These are phyloP conservation scores for Cladorrhinum sp. DNA, from an alignment of 2,329 filamentous ascomycete species.

Conservation along the genomic window DNA sequence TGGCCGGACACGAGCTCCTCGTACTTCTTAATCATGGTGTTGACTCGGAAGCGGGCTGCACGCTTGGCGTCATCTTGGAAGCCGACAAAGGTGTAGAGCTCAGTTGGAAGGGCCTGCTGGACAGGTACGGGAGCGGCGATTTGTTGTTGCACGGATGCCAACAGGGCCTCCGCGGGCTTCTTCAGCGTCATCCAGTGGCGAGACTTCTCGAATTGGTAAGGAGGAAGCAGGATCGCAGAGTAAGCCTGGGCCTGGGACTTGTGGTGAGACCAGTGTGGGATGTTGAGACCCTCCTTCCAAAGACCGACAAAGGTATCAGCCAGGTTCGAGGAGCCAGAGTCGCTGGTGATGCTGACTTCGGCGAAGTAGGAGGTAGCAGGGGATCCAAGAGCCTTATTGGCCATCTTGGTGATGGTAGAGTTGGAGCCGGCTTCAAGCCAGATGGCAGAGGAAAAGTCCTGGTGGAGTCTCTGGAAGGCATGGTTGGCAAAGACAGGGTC, in stretches of 20 bases:
- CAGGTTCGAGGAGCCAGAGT: constrained; percentile 21
- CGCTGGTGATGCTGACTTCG: constrained; percentile 25
- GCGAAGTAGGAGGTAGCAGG: constrained; percentile 23
- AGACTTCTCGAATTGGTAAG: constrained; percentile 41
- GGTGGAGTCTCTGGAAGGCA: constrained; percentile 37
- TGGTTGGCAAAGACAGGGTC: constrained; percentile 44
- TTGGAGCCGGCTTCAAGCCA: constrained; percentile 44
- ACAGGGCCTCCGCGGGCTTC: too few relatives aligned
- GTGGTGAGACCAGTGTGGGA: constrained; percentile 39
- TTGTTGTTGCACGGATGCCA: too few relatives aligned
- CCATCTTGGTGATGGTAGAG: constrained; percentile 37
- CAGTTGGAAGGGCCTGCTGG: too few relatives aligned
- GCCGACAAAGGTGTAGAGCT: too few relatives aligned
- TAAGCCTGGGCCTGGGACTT: constrained; percentile 28
- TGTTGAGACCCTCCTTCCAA: constrained; percentile 39
- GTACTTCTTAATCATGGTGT: neutral
- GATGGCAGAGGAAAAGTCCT: constrained; percentile 28
- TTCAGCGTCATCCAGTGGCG: too few relatives aligned
- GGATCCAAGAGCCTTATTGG: constrained; percentile 27
- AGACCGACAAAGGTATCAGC: constrained; percentile 31
- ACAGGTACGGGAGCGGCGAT: constrained; percentile 27
- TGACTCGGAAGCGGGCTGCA: neutral
- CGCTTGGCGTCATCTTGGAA: neutral
- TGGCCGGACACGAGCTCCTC: neutral
- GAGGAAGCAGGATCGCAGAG: constrained; percentile 32